Evolutionary conservation across 371 early-diverging fungal species (phyloP), one percentile per base, ranked within the genome.

Genomic region (Rhizopus sp.): DNA sequence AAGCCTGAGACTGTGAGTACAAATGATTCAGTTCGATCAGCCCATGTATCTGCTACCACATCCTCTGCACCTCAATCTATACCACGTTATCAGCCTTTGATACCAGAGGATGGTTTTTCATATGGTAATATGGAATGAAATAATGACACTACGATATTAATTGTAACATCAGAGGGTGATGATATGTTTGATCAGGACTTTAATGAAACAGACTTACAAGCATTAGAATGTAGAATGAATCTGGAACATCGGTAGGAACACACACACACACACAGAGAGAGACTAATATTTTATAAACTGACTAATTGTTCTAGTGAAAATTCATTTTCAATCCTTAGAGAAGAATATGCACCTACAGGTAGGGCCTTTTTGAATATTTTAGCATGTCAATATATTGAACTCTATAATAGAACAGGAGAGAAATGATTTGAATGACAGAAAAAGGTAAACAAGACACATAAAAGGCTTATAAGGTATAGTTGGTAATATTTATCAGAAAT

Each of bases 61-160:
- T 42, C n/a, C 35, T 30, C 44, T 37, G 31, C 46, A 34, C 9
- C 32, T 45, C 8, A 7, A 35, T 4, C 33, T 46, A 9, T 31
- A 4, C 46, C 40, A 34, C 42, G 8, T 12, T 29, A 34, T 7
- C 30, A 50, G 8, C 42, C 49, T 7, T 44, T 60, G 9, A 17
- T 59, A 0, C 60, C 60, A 6, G 65, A 65, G 48, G 65, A 65
- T n/a, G 56, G 60, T 3, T 65, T 65, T 33, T 42, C 48, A 4
- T 65, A 65, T 42, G 65, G 63, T 53, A 49, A 58, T 16, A 48
- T 33, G 5, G 15, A 3, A 40, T 41, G 45, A 38, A 34, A 44
- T 31, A 45, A 31, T 44, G 44, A 35, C 23, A 23, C 2, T 23
- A 1, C 23, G 23, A 23, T 23, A 23, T 23, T 23, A 23, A 23